Conservation (phyloP, 75 land plant genomes). For the Selaginella moellendorffii region DNA sequence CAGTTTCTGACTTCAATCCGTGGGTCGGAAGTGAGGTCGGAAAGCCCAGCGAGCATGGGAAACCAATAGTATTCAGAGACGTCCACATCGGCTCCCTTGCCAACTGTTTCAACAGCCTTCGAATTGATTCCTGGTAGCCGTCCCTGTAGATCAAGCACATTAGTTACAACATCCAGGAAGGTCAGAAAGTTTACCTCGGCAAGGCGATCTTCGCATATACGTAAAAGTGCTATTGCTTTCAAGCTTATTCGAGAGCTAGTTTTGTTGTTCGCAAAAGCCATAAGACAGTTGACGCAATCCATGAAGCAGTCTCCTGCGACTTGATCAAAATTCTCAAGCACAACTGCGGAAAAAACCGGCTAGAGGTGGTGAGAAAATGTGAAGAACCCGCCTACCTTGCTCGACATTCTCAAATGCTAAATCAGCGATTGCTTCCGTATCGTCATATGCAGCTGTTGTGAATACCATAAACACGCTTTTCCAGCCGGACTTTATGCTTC, state of each 20-base stretch:
- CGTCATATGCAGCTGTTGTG: slow-evolving; percentile 90
- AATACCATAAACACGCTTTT: slow-evolving; percentile 94
- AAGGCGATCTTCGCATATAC: slow-evolving; percentile 96
- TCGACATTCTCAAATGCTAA: slow-evolving; percentile 96
- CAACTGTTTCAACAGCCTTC: slow-evolving; percentile 38
- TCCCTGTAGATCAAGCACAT: slow-evolving; percentile 35
- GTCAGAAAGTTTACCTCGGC: slow-evolving; percentile 55
- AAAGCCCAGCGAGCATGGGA: slow-evolving; percentile 92
- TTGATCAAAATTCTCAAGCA: slow-evolving; percentile 93
- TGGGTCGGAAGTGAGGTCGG: slow-evolving; percentile 86
- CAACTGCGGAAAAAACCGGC: slow-evolving; percentile 39
- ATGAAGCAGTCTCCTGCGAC: slow-evolving; percentile 95
- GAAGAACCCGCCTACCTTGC: slow-evolving; percentile 37
- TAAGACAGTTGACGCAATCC: slow-evolving; percentile 96
- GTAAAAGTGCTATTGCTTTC: slow-evolving; percentile 86
- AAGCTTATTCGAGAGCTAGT: slow-evolving; percentile 63
- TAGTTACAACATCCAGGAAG: neutral
- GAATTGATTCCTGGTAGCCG: slow-evolving; percentile 76
- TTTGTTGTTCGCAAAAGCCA: slow-evolving; percentile 91
- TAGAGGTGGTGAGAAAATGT: neutral
- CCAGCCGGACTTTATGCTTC: slow-evolving; percentile 96
- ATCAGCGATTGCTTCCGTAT: slow-evolving; percentile 68
- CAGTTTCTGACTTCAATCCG: slow-evolving; percentile 83
- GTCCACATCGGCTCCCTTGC: slow-evolving; percentile 35
- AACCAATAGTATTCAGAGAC: slow-evolving; percentile 96